phyloP scores from a whole-genome alignment of 2,329 filamentous ascomycete genomes.

The Daldinia sp. region DNA sequence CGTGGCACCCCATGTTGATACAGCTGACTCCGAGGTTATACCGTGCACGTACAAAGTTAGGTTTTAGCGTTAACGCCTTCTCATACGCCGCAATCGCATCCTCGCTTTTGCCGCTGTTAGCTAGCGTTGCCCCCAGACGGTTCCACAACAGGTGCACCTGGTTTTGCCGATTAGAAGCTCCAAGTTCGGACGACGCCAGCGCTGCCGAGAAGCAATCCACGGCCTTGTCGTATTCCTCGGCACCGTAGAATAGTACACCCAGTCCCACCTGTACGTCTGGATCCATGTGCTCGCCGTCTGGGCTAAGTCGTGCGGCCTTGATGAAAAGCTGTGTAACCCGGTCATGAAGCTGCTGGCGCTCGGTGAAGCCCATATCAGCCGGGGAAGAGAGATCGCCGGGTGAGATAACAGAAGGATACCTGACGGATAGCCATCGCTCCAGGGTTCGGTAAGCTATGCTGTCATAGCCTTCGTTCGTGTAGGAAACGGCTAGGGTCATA shows the following conservation, averaged over 20 bases:
- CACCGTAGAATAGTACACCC: constrained; percentile 96
- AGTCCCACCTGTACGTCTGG: constrained; percentile 97
- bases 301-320: constrained; percentile 87
- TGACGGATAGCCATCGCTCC: constrained; percentile 95
- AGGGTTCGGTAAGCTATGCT: constrained; percentile 95
- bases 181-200: constrained; percentile 83
- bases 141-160: constrained; percentile 98
- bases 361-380: constrained; percentile 91
- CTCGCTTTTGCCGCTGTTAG: constrained; percentile 91
- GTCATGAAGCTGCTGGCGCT: constrained; percentile 87
- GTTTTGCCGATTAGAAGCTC: constrained; percentile 81
- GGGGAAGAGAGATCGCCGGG: constrained; percentile 76
- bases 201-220: constrained; percentile 98
- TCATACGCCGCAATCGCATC: constrained; percentile 98
- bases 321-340: constrained; percentile 93
- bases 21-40: constrained; percentile 97
- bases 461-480: constrained; percentile 99
- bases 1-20: constrained; percentile 96
- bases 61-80: constrained; percentile 85
- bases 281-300: constrained; percentile 94
- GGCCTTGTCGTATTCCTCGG: constrained; percentile 97
- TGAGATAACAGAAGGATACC: constrained; percentile 85
- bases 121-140: constrained; percentile 91
- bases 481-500: constrained; percentile 95
- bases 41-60: constrained; percentile 95